Conservation (phyloP, 2,329 filamentous ascomycete genomes). For the Hypoxylon rubiginosum region DNA sequence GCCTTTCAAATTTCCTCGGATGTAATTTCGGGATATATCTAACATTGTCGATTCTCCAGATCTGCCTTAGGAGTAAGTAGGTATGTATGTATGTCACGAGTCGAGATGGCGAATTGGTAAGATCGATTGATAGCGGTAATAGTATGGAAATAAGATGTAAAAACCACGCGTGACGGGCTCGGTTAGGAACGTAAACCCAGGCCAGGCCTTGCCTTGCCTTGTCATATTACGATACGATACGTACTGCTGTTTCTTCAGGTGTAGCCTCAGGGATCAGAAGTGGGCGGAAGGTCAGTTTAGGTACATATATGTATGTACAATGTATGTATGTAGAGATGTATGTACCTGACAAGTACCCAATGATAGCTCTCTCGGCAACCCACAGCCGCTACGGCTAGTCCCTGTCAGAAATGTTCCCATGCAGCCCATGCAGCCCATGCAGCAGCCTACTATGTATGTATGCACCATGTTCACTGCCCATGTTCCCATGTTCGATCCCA, state of each 20-base stretch:
- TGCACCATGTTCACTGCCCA: not conserved
- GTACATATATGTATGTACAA: no score
- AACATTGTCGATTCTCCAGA: slow-evolving; percentile 10
- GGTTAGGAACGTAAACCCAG: not conserved
- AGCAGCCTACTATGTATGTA: no score
- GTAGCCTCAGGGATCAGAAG: slow-evolving; percentile 21
- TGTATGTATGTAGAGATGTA: not conserved
- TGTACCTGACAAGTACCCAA: not conserved
- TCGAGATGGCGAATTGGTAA: slow-evolving; percentile 2
- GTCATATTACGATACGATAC: slow-evolving; percentile 2
- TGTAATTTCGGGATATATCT: slow-evolving; percentile 8
- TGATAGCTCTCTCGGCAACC: slow-evolving; percentile 32
- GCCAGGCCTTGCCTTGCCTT: not conserved
- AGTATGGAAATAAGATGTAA: slow-evolving; percentile 31
- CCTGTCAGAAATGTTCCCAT: slow-evolving; percentile 18
- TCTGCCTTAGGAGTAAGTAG: slow-evolving; percentile 1
- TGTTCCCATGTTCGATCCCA: not conserved
- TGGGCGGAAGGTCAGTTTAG: not conserved
- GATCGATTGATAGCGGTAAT: slow-evolving; percentile 34
- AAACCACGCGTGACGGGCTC: slow-evolving; percentile 23
- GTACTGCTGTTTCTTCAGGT: slow-evolving; percentile 13
- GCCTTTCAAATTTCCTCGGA: not conserved
- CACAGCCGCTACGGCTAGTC: slow-evolving; percentile 35
- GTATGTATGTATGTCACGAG: slow-evolving; percentile 6
- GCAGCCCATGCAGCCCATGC: not conserved